Conservation (phyloP, 495 filamentous ascomycete species). For the Daldinia concentrica region DNA sequence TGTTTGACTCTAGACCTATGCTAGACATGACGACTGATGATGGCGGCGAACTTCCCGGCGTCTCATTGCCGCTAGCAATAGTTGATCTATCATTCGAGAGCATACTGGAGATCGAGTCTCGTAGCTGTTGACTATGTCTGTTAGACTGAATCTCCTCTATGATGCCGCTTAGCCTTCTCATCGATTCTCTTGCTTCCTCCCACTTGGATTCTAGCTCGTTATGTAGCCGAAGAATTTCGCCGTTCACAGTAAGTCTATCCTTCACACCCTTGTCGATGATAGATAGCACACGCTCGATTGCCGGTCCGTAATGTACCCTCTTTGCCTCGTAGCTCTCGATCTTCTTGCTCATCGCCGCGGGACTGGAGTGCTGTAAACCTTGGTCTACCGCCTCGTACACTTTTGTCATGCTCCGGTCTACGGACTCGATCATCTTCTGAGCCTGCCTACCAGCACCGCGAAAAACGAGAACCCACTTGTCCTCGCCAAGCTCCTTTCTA, state of each 20-base stretch:
- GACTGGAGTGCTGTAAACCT: conserved; percentile 74
- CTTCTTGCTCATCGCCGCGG: conserved; percentile 73
- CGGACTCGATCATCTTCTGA: conserved; percentile 92
- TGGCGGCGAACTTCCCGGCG: conserved; percentile 88
- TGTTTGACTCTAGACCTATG: conserved; percentile 59
- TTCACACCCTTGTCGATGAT: conserved; percentile 94
- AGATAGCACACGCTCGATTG: conserved; percentile 86
- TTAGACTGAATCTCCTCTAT: conserved; percentile 77
- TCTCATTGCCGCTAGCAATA: conserved; percentile 75
- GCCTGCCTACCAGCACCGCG: conserved; percentile 91
- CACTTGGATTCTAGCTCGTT: conserved; percentile 82
- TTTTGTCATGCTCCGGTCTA: conserved; percentile 83
- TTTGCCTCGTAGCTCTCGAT: conserved; percentile 95
- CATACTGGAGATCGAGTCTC: conserved; percentile 94
- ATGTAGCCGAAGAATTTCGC: conserved; percentile 87
- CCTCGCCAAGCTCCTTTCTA: conserved; percentile 88
- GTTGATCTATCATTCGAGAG: conserved; percentile 86
- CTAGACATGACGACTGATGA: conserved; percentile 81
- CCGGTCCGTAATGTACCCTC: conserved; percentile 92
- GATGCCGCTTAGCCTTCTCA: conserved; percentile 75
- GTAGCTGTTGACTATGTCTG: conserved; percentile 74
- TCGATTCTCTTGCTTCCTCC: conserved; percentile 76
- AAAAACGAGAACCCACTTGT: conserved; percentile 95
- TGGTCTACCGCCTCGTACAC: conserved; percentile 82
- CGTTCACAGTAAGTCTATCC: conserved; percentile 91